These are phyloP conservation scores for Entomortierella beljakovae DNA, from an alignment of 192 early-diverging fungal genomes.

Conservation along the genomic window DNA sequence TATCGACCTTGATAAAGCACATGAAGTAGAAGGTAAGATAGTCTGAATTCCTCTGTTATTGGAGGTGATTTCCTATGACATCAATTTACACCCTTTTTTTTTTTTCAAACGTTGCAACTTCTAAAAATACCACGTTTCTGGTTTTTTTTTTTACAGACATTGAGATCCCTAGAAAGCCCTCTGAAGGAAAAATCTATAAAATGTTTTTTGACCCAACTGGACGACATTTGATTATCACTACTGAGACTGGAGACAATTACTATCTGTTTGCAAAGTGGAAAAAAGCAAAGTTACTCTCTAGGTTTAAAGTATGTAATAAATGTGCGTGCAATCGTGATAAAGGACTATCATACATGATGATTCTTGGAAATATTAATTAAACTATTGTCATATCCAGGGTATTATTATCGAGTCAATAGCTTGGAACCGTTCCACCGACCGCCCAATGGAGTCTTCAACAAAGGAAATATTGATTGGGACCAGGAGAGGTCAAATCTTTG, in stretches of 20 bases:
- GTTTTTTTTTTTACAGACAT: constrained; percentile 63
- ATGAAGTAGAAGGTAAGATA: constrained; percentile 77
- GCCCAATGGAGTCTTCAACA: constrained; percentile 70
- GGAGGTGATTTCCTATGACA: not conserved
- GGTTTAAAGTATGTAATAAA: constrained; percentile 72
- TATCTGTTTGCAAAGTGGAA: constrained; percentile 91
- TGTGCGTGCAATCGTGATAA: not conserved
- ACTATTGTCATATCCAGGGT: no score
- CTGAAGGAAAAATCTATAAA: constrained; percentile 71
- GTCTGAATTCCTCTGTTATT: not conserved
- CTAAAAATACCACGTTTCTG: not conserved
- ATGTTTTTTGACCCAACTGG: constrained; percentile 91
- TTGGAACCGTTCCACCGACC: constrained; percentile 79
- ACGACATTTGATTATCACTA: constrained; percentile 89
- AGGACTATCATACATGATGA: not conserved
- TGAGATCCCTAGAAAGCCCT: constrained; percentile 71
- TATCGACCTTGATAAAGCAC: constrained; percentile 89
- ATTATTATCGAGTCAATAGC: constrained; percentile 89
- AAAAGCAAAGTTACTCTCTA: constrained; percentile 80
- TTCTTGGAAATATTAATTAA: no score
- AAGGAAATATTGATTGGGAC: constrained; percentile 87
- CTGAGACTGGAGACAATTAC: constrained; percentile 91
- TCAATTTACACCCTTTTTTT: not conserved
- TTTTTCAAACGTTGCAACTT: not conserved
- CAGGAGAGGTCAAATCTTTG: constrained; percentile 88